These are phyloP conservation scores for Hyphodiscus sp. DNA, from an alignment of 2,329 filamentous ascomycete species.

Conservation along the genomic window DNA sequence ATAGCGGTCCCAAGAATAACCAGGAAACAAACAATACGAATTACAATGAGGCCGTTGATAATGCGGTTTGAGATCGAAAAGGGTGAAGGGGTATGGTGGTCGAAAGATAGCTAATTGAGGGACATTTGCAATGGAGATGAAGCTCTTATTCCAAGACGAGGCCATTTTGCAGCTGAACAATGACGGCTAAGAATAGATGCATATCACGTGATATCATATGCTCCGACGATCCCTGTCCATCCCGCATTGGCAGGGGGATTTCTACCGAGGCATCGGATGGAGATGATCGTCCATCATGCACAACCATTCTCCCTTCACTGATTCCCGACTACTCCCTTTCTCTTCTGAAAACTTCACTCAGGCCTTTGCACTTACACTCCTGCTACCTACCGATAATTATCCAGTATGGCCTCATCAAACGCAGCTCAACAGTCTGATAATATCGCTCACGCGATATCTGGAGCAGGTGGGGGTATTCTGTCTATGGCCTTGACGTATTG, in stretches of 20 bases:
- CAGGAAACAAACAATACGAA: not conserved
- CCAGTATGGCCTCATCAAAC: slow-evolving; percentile 21
- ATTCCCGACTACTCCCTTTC: not conserved
- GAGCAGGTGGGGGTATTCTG: slow-evolving; percentile 85
- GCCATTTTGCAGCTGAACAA: not conserved
- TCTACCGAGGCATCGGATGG: not conserved
- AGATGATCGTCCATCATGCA: slow-evolving; percentile 3
- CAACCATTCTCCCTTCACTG: not conserved
- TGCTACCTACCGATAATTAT: slow-evolving; percentile 1
- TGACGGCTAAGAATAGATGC: slow-evolving; percentile 1
- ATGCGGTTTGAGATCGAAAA: not conserved
- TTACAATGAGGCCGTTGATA: not conserved
- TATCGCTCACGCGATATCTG: slow-evolving; percentile 89
- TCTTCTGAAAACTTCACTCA: not conserved
- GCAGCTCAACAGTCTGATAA: slow-evolving; percentile 72
- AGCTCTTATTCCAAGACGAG: not conserved
- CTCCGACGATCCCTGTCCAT: not conserved
- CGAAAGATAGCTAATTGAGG: slow-evolving; percentile 17
- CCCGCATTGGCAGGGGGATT: not conserved
- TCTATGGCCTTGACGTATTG: slow-evolving; percentile 90
- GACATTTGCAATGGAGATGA: slow-evolving; percentile 5
- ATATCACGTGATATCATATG: not conserved
- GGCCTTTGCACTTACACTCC: not conserved
- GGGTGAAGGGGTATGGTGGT: not conserved
- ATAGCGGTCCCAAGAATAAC: not conserved